phyloP scores from a whole-genome alignment of 768 basidiomycete genomes.

The Collybia sordida region DNA sequence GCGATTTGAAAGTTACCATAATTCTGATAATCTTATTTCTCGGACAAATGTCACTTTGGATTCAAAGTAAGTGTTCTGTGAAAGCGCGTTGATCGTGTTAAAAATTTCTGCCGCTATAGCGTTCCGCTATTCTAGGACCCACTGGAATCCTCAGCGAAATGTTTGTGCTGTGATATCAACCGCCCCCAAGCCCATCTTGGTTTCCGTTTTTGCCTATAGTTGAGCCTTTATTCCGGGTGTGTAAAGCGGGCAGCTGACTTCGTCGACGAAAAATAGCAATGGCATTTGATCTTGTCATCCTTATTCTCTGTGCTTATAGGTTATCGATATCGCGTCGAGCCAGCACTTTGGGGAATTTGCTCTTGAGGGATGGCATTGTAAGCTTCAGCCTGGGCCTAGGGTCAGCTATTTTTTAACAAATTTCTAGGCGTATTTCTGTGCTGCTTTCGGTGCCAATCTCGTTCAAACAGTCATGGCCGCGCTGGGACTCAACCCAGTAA shows the following conservation, averaged over 20 bases:
- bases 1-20: slow-evolving; percentile 20
- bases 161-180: slow-evolving; percentile 32
- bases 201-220: slow-evolving; percentile 32
- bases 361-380: slow-evolving; percentile 33
- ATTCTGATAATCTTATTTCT: slow-evolving; percentile 20
- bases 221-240: slow-evolving; percentile 1
- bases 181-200: slow-evolving; percentile 26
- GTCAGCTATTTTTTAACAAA: not conserved
- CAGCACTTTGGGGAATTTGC: slow-evolving; percentile 25
- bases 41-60: slow-evolving; percentile 30
- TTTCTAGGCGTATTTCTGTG: slow-evolving; percentile 28
- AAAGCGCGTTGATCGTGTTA: not conserved
- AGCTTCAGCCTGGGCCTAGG: not conserved
- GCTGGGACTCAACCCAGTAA: slow-evolving; percentile 30
- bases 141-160: slow-evolving; percentile 25
- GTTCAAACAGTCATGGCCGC: slow-evolving; percentile 30
- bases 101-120: slow-evolving; percentile 16
- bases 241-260: not conserved
- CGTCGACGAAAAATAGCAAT: slow-evolving; percentile 22
- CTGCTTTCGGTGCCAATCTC: slow-evolving; percentile 31
- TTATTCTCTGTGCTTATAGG: slow-evolving; percentile 26
- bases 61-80: slow-evolving; percentile 24
- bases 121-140: slow-evolving; percentile 28
- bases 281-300: slow-evolving; percentile 30
- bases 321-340: slow-evolving; percentile 19